Evolutionary conservation across 2,329 filamentous ascomycete genomes (phyloP).

Genomic region (Penicillium polonicum): DNA sequence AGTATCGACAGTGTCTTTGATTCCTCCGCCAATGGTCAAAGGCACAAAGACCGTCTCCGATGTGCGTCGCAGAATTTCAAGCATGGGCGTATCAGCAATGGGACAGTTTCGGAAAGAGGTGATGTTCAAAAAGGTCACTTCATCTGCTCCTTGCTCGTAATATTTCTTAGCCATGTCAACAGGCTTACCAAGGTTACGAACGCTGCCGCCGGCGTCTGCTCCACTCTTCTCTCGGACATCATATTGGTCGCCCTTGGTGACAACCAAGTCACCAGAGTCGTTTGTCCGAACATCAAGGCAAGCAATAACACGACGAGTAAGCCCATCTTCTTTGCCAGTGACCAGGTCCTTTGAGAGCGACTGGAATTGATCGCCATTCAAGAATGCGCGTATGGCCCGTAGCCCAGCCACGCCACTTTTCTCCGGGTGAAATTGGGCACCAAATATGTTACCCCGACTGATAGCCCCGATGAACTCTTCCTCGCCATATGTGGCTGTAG

Average conservation of each 20-base stretch:
- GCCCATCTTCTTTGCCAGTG: conserved; percentile 53
- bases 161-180: conserved; percentile 92
- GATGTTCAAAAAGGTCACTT: conserved; percentile 97
- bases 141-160: conserved; percentile 95
- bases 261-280: conserved; percentile 89
- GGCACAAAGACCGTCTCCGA: conserved; percentile 94
- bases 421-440: conserved; percentile 96
- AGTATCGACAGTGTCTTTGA: conserved; percentile 85
- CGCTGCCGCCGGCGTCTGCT: conserved; percentile 56
- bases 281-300: conserved; percentile 95
- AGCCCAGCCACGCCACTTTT: conserved; percentile 91
- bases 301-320: conserved; percentile 92
- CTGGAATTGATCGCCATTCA: conserved; percentile 66
- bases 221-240: conserved; percentile 87
- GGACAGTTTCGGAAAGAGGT: conserved; percentile 96
- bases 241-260: conserved; percentile 98
- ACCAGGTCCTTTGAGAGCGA: conserved; percentile 45
- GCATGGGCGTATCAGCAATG: conserved; percentile 88
- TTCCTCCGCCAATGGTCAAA: conserved; percentile 91
- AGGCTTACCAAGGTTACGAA: conserved; percentile 93
- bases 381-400: conserved; percentile 78
- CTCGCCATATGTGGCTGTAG: conserved; percentile 79
- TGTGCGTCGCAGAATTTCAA: conserved; percentile 83
- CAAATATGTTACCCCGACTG: conserved; percentile 79
- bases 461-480: conserved; percentile 92